Conservation (phyloP, 768 basidiomycete genomes). For the Russula sp. region DNA sequence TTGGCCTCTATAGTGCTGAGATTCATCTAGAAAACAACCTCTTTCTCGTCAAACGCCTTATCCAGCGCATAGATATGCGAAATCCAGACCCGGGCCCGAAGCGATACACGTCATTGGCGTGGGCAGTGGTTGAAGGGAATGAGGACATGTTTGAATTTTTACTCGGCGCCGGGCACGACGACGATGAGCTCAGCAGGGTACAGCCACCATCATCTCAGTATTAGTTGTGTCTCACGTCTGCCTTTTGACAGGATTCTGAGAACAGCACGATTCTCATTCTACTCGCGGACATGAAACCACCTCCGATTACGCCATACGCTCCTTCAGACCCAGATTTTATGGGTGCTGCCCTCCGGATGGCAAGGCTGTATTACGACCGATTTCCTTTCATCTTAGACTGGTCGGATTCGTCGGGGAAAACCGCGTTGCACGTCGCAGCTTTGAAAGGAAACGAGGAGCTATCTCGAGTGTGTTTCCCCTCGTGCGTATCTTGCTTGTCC, state of each 20-base stretch:
- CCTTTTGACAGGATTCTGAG: slow-evolving; percentile 64
- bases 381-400: slow-evolving; percentile 86
- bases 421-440: slow-evolving; percentile 82
- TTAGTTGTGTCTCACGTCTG: not conserved
- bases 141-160: slow-evolving; percentile 94
- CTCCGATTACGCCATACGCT: slow-evolving; percentile 38
- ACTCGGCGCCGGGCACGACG: slow-evolving; percentile 80
- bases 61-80: slow-evolving; percentile 80
- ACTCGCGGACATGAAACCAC: slow-evolving; percentile 74
- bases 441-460: slow-evolving; percentile 86
- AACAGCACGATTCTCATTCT: slow-evolving; percentile 91
- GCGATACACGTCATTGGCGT: slow-evolving; percentile 82
- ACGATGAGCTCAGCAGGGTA: slow-evolving; percentile 86
- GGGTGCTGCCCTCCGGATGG: slow-evolving; percentile 77
- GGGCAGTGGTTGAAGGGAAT: slow-evolving; percentile 83
- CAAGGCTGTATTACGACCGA: slow-evolving; percentile 76
- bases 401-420: slow-evolving; percentile 87
- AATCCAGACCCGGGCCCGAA: slow-evolving; percentile 75
- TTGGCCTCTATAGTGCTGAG: not conserved
- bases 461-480: slow-evolving; percentile 52
- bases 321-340: slow-evolving; percentile 53
- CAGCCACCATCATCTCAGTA: slow-evolving; percentile 25
- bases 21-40: slow-evolving; percentile 77
- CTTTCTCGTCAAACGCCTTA: slow-evolving; percentile 82
- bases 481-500: slow-evolving; percentile 18